These are phyloP conservation scores for Viola pubescens DNA, from an alignment of 441 rosid genomes.

Conservation along the genomic window DNA sequence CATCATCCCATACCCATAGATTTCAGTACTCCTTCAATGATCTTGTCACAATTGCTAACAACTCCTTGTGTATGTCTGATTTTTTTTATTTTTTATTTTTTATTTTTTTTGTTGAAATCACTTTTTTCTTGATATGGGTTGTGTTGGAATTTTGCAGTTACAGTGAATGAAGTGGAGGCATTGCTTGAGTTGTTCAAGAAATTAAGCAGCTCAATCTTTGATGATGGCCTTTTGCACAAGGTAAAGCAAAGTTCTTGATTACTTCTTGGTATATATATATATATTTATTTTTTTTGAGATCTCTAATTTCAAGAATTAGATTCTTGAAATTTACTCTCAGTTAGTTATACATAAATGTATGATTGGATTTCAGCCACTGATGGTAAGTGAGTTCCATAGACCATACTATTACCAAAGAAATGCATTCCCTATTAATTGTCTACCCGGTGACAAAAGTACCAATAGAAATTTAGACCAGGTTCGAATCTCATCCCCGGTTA, in stretches of 20 bases:
- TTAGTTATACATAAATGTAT: too few species aligned
- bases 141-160: conserved; percentile 26
- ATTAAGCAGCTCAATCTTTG: conserved; percentile 33
- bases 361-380: too few species aligned
- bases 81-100: not conserved
- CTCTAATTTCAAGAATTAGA: not conserved
- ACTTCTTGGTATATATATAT: not conserved
- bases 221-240: conserved; percentile 42
- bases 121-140: not conserved
- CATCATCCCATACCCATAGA: conserved; percentile 8
- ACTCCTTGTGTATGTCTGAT: conserved; percentile 18
- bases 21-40: conserved; percentile 21
- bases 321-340: too few species aligned
- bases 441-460: too few species aligned
- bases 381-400: too few species aligned
- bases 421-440: too few species aligned
- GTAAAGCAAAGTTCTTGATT: conserved; percentile 10
- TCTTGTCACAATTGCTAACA: conserved; percentile 24
- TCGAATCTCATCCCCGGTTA: too few species aligned
- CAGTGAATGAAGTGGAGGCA: conserved; percentile 48
- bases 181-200: conserved; percentile 41
- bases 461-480: too few species aligned
- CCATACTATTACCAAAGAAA: too few species aligned
- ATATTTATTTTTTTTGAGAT: not conserved
- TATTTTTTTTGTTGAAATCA: too few species aligned